Percentiles rank a stretch among this genome's conserved stretches.
phyloP scores from a whole-genome alignment of 257 asterid species.

The Haberlea rhodopensis region DNA sequence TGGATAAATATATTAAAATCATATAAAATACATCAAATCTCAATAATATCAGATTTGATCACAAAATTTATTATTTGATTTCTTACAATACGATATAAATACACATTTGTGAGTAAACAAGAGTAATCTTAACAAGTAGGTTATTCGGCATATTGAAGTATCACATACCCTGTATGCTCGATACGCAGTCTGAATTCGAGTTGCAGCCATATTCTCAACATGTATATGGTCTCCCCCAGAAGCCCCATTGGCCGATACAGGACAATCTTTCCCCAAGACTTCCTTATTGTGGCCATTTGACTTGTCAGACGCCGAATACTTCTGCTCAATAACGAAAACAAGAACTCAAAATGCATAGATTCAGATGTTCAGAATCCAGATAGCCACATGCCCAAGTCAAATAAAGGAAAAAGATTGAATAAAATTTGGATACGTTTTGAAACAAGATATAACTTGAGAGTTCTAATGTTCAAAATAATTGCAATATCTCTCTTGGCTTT shows the following conservation, averaged over 20 bases:
- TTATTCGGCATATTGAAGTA: not conserved
- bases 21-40: too few relatives aligned
- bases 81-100: not conserved
- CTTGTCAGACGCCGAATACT: constrained; percentile 41
- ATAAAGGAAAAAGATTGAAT: not conserved
- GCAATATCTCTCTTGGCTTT: not conserved
- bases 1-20: not conserved
- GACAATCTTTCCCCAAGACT: constrained; percentile 31
- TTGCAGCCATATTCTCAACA: constrained; percentile 71
- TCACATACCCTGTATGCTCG: constrained; percentile 56
- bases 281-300: constrained; percentile 35
- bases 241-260: constrained; percentile 28
- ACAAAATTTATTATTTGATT: not conserved
- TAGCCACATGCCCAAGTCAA: constrained; percentile 8
- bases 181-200: constrained; percentile 70
- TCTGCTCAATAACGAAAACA: constrained; percentile 38
- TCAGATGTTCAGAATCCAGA: constrained; percentile 8
- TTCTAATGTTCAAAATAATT: not conserved
- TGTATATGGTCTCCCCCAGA: constrained; percentile 31
- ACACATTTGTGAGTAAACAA: not conserved
- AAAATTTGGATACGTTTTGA: constrained; percentile 2
- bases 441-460: not conserved
- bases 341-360: constrained; percentile 19
- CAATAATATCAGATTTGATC: too few relatives aligned
- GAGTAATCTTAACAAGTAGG: not conserved